phyloP scores from a whole-genome alignment of 2,329 filamentous ascomycete species.

The Triangularia setosa region DNA sequence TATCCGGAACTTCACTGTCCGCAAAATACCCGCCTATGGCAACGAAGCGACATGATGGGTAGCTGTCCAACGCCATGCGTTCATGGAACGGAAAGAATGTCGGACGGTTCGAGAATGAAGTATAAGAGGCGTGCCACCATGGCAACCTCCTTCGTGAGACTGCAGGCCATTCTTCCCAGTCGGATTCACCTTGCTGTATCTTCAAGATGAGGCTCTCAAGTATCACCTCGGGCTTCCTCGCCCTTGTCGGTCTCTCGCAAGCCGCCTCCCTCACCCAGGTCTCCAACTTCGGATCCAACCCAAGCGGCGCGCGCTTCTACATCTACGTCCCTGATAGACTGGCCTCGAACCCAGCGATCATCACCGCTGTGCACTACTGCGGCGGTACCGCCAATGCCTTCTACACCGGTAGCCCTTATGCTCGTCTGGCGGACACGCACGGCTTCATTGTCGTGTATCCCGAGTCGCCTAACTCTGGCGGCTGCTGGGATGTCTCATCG shows the following conservation, averaged over 20 bases:
- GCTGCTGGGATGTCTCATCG: conserved; percentile 59
- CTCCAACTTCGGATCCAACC: conserved; percentile 29
- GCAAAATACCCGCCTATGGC: background rate
- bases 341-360: conserved; percentile 42
- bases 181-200: background rate
- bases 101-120: background rate
- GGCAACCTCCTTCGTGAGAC: background rate
- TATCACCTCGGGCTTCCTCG: conserved; percentile 20
- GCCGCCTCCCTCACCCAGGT: conserved; percentile 29
- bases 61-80: background rate
- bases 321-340: conserved; percentile 36
- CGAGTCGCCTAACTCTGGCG: conserved; percentile 37
- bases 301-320: conserved; percentile 30
- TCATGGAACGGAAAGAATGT: background rate
- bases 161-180: background rate
- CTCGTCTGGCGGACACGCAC: conserved; percentile 48
- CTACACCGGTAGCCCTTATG: conserved; percentile 49
- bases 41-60: background rate
- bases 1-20: conserved; percentile 17
- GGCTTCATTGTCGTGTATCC: conserved; percentile 54
- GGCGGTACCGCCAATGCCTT: conserved; percentile 50
- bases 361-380: conserved; percentile 57
- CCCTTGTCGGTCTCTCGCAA: conserved; percentile 21
- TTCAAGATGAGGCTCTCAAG: conserved; percentile 22
- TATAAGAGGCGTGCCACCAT: background rate